These are phyloP conservation scores for Sphagnum contortum DNA, from an alignment of 225 moss, liverwort and hornwort genomes.

Conservation along the genomic window DNA sequence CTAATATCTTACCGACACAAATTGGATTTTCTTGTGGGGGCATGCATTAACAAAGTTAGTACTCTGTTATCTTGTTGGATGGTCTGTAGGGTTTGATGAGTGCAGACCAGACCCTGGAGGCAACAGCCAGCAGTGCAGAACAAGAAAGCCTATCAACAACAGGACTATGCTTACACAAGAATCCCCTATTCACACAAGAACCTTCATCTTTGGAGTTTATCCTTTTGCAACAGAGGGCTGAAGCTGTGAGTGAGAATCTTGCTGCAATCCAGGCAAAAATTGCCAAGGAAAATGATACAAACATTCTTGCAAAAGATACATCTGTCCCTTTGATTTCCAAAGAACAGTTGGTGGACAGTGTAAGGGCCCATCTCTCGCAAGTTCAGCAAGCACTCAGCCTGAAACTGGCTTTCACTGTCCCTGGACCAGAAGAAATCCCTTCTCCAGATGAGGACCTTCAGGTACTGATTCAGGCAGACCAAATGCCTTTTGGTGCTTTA, in stretches of 20 bases:
- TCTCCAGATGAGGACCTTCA: not conserved
- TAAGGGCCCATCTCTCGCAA: constrained; percentile 31
- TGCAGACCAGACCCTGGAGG: constrained; percentile 4
- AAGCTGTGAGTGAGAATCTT: constrained; percentile 23
- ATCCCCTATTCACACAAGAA: constrained; percentile 30
- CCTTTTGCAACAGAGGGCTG: constrained; percentile 26
- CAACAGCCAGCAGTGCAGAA: constrained; percentile 11
- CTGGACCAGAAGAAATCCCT: constrained; percentile 1
- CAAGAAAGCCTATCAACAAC: constrained; percentile 8
- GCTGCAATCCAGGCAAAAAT: constrained; percentile 27
- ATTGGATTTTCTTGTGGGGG: no score
- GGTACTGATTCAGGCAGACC: not conserved
- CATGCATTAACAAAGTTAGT: not conserved
- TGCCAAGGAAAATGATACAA: constrained; percentile 12
- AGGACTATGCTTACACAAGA: constrained; percentile 28
- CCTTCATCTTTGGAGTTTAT: constrained; percentile 24
- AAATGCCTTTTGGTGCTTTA: constrained; percentile 9
- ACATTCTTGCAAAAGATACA: constrained; percentile 6
- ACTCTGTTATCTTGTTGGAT: not conserved
- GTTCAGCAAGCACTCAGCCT: constrained; percentile 25
- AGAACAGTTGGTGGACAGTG: constrained; percentile 28
- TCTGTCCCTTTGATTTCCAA: constrained; percentile 21
- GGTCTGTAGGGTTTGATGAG: constrained; percentile 24
- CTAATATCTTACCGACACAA: not conserved
- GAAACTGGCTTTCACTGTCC: constrained; percentile 13